Base-by-base conservation (phyloP, 768 basidiomycete species). In the Pulveroboletus sp. region DNA sequence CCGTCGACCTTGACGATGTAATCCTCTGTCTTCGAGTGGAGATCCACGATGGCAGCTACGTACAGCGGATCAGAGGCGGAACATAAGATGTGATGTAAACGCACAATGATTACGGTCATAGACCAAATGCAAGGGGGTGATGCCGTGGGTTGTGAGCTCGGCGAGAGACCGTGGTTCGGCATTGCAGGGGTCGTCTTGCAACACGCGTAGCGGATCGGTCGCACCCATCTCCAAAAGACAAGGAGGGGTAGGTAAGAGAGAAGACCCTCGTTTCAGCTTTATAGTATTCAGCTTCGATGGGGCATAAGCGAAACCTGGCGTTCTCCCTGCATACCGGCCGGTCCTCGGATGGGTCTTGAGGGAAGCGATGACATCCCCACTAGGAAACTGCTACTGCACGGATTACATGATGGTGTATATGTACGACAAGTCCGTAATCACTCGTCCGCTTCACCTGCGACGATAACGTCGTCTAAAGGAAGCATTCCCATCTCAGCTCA, bases 61-160 rank as follows among this genome's bases (percentile, higher is more conserved):
- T 56, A 9, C 6, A 29, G 8, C 9, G 8, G 22, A 31, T 53
- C 40, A 58, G 55, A 27, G 2, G 16, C 24, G 30, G 12, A 26
- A 34, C 38, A 27, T 13, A 39, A 17, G 7, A 6, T 40, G 27
- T 26, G 41, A 73, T 11, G 75, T 68, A 29, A 81, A 80, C 49
- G 75, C 75, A 38, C 85, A 80, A 57, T 89, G 86, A 58, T 89
- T 89, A 29, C 87, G 79, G 51, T 79, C 80, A 58, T 86, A 90
- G 10, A 82, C 72, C n/a, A 83, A 71, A 38, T 77, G 76, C 45
- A 78, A 75, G 1, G 86, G 85, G 0, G 86, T 88, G 49, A 79
- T 51, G 6, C 74, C 61, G 19, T 66, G 50, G 41, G 49, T 59
- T 26, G 55, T 36, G 58, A 82, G 82, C 56, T 82, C 77, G 17